These are phyloP conservation scores for Senna tora DNA, from an alignment of 306 rosid species.

Conservation along the genomic window DNA sequence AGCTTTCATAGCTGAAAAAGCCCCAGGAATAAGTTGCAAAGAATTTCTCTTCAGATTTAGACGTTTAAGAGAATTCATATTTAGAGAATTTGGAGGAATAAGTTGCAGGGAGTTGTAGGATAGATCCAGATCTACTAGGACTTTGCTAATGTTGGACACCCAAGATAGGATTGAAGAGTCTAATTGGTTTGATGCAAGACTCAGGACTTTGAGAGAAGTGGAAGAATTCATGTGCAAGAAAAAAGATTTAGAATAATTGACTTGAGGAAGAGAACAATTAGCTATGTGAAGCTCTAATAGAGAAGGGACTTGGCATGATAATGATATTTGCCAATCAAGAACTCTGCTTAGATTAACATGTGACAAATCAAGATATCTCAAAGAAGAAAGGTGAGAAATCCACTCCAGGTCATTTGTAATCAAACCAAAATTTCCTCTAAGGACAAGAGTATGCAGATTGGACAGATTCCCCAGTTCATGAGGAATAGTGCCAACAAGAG, in stretches of 20 bases:
- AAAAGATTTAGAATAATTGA: not conserved
- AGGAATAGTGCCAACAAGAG: conserved; percentile 5
- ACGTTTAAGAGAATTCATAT: too few relatives aligned
- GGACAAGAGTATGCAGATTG: conserved; percentile 21
- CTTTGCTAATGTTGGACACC: conserved; percentile 33
- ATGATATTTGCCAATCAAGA: conserved; percentile 25
- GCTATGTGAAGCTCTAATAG: not conserved
- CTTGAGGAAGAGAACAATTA: not conserved
- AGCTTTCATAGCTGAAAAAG: too few relatives aligned
- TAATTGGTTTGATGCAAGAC: not conserved
- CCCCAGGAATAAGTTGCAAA: too few relatives aligned
- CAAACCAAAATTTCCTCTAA: accelerated
- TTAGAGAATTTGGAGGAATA: too few relatives aligned
- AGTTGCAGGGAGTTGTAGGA: too few relatives aligned
- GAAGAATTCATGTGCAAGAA: conserved; percentile 15
- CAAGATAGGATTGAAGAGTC: conserved; percentile 15
- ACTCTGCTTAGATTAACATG: not conserved
- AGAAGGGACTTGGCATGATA: conserved; percentile 1
- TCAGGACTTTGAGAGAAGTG: not conserved
- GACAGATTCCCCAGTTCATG: conserved; percentile 27
- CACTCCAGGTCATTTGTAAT: conserved; percentile 28
- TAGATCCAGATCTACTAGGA: conserved; percentile 14
- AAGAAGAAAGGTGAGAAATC: conserved; percentile 38
- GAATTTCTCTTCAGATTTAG: too few relatives aligned
- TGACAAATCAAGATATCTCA: conserved; percentile 27